These are phyloP conservation scores for Pseudogymnoascus sp. DNA, from an alignment of 2,329 filamentous ascomycete species.

Conservation along the genomic window DNA sequence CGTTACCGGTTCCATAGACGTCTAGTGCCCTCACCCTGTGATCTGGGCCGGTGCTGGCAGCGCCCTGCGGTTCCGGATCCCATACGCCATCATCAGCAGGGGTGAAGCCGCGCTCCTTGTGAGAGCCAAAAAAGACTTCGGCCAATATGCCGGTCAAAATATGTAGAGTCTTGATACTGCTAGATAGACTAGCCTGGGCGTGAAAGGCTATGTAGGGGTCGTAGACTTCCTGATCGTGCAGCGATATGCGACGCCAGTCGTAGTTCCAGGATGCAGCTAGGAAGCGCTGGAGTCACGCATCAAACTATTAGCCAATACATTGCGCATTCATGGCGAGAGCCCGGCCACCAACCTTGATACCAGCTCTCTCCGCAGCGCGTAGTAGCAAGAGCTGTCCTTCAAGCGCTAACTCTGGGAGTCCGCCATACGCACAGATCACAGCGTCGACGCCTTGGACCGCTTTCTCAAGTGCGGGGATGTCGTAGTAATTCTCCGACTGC, in stretches of 20 bases:
- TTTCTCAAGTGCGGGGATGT: conserved; percentile 26
- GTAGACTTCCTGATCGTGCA: conserved; percentile 28
- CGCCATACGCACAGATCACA: conserved; percentile 28
- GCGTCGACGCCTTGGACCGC: conserved; percentile 30
- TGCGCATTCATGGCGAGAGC: background rate
- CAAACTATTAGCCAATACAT: background rate
- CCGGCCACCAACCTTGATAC: conserved; percentile 18
- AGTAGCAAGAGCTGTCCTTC: conserved; percentile 31
- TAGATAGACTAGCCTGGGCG: conserved; percentile 24
- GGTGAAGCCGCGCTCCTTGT: background rate
- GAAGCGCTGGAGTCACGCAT: conserved; percentile 14
- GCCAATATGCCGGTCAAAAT: conserved; percentile 25
- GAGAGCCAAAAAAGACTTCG: background rate
- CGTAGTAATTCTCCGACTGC: conserved; percentile 21
- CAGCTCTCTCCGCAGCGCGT: conserved; percentile 30
- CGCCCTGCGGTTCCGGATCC: background rate
- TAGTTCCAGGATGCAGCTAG: conserved; percentile 27
- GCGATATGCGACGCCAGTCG: conserved; percentile 26
- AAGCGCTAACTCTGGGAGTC: conserved; percentile 21
- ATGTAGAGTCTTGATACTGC: conserved; percentile 25
- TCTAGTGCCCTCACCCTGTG: background rate
- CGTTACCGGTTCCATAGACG: background rate
- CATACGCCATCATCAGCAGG: background rate
- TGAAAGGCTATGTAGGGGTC: conserved; percentile 29
- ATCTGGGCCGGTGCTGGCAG: background rate